Evolutionary conservation across 306 rosid genomes (phyloP), one percentile per base, ranked within the genome.

Genomic region (Cucurbita ficifolia): DNA sequence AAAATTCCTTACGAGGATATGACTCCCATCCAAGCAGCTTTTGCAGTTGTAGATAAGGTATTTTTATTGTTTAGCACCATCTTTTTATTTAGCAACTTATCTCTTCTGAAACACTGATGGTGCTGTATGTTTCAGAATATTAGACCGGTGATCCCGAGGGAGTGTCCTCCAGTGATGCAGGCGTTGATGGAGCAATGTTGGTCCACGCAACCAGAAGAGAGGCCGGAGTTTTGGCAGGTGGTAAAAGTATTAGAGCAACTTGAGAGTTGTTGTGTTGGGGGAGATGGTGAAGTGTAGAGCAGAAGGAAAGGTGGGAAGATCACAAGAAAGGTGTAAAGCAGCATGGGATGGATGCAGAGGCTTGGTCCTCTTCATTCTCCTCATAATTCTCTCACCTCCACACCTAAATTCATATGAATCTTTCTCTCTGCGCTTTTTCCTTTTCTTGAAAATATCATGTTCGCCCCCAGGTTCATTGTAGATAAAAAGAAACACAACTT

Each of bases 1-100:
- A 75, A 82, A 14, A 83, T 85, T 72, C 99, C 99, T 4, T 95
- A 91, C n/a, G 96, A 87, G 70, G 88, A 91, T 24, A 91, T 95
- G 97, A 95, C 57, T 76, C 99, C 99, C 62, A 81, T 95, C 73
- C 99, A 95, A 77, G 99, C 99, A 55, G 99, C 99, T 50, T 95
- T 81, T 82, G 99, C 99, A 6, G 99, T 91, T 7, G 90, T 95
- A 49, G 82, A 89, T 53, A 95, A 95, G 99, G 99, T 91, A 73
- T 21, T 46, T n/a, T 59, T 42, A 29, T 65, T 70, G 42, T 70
- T 50, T 13, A 13, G 10, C 29, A 45, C 22, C 55, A 22, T 45
- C 19, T 42, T 19, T 3, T 19, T 3, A 10, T 40, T 63, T 4
- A 63, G 33, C 6, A 63, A 10, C 70, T 65, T 42, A 9, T 38